phyloP scores from a whole-genome alignment of 2,329 filamentous ascomycete genomes.

The Trichothecium roseum region DNA sequence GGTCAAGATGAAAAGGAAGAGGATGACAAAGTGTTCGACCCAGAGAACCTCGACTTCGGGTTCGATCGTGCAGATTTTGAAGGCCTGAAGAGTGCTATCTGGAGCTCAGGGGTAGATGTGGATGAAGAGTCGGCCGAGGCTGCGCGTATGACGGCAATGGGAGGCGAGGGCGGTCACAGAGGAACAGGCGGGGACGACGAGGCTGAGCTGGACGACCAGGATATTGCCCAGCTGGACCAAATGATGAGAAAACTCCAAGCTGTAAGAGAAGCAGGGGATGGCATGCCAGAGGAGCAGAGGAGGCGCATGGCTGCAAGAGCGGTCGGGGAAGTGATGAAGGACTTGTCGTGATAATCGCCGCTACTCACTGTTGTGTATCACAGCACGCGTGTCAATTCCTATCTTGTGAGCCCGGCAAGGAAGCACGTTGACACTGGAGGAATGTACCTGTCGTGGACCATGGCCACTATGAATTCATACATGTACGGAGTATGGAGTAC shows the following conservation, averaged over 20 bases:
- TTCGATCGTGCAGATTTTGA: constrained; percentile 43
- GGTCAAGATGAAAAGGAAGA: constrained; percentile 14
- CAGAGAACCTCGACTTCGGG: constrained; percentile 38
- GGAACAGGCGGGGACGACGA: constrained; percentile 12
- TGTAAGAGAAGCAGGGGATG: constrained; percentile 47
- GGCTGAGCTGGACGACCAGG: constrained; percentile 31
- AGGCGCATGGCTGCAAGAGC: constrained; percentile 50
- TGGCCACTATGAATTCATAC: no score
- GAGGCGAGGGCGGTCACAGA: constrained; percentile 2
- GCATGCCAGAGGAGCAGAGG: constrained; percentile 49
- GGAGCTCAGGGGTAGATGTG: constrained; percentile 13
- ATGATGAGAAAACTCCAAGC: constrained; percentile 57
- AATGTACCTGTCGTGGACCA: no score
- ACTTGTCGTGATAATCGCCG: constrained; percentile 24
- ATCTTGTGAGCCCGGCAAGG: no score
- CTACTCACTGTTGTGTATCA: no score
- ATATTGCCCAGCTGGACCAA: constrained; percentile 47
- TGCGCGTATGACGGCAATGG: neutral
- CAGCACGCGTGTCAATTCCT: no score
- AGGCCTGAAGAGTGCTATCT: constrained; percentile 41
- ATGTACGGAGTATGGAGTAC: no score
- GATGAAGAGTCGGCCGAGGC: neutral
- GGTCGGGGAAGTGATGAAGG: constrained; percentile 54
- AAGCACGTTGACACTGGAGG: no score
- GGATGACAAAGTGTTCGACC: constrained; percentile 27